phyloP scores from a whole-genome alignment of 108 stramenopile genomes.

The Nitzschia inconspicua region DNA sequence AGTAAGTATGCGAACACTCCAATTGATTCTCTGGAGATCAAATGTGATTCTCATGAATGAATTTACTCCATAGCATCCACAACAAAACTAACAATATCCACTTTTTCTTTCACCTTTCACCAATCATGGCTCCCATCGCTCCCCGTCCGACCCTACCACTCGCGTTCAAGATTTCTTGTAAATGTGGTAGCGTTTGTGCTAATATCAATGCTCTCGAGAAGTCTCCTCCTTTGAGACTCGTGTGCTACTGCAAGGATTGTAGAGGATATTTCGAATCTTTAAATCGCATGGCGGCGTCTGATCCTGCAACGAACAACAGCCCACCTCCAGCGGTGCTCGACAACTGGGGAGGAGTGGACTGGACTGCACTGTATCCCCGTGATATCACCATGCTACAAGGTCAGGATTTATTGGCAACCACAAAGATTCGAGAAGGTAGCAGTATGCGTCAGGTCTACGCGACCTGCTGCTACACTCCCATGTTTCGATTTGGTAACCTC shows the following conservation, averaged over 20 bases:
- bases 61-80: no score
- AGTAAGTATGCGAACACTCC: no score
- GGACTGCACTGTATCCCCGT: conserved; percentile 32
- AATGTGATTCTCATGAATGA: no score
- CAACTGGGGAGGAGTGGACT: conserved; percentile 38
- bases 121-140: no score
- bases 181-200: conserved; percentile 34
- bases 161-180: no score
- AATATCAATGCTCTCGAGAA: conserved; percentile 20
- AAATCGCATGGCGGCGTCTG: conserved; percentile 19
- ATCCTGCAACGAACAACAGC: neutral
- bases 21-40: no score
- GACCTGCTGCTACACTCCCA: conserved; percentile 41
- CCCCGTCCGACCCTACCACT: no score
- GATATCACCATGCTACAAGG: conserved; percentile 36
- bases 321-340: neutral
- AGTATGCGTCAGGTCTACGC: conserved; percentile 26
- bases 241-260: conserved; percentile 48
- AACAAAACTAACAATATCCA: no score
- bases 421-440: conserved; percentile 24
- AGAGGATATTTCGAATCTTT: conserved; percentile 42
- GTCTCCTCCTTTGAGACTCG: conserved; percentile 37
- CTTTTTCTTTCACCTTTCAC: no score
- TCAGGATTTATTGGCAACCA: conserved; percentile 19
- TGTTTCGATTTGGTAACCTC: conserved; percentile 26